phyloP scores from a whole-genome alignment of 352 stramenopile species.

The Phytophthora citricola region DNA sequence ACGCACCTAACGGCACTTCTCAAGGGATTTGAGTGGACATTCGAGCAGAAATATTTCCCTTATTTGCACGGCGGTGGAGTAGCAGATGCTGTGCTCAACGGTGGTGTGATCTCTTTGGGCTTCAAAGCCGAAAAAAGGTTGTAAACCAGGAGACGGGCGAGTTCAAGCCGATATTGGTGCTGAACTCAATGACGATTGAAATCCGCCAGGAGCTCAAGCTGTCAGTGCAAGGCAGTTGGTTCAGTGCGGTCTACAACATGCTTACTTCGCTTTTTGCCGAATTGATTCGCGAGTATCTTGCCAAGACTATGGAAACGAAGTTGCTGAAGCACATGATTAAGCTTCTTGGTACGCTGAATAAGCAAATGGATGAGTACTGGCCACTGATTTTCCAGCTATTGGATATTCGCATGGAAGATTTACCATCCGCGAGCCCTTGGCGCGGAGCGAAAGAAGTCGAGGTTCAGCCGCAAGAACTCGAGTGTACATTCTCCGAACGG shows the following conservation, averaged over 20 bases:
- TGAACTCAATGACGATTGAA: slow-evolving; percentile 87
- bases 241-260: slow-evolving; percentile 87
- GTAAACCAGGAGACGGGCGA: slow-evolving; percentile 65
- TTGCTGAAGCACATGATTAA: slow-evolving; percentile 86
- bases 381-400: slow-evolving; percentile 83
- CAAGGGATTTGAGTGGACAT: slow-evolving; percentile 88
- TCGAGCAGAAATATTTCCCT: slow-evolving; percentile 87
- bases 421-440: slow-evolving; percentile 80
- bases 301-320: slow-evolving; percentile 87
- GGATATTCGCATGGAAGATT: slow-evolving; percentile 79
- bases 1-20: slow-evolving; percentile 80
- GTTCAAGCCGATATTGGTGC: slow-evolving; percentile 72
- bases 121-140: slow-evolving; percentile 82
- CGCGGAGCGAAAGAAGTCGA: slow-evolving; percentile 78
- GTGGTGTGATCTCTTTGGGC: slow-evolving; percentile 77
- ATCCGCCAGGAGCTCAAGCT: slow-evolving; percentile 87
- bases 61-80: slow-evolving; percentile 83
- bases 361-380: slow-evolving; percentile 89
- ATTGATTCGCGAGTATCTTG: slow-evolving; percentile 84
- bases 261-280: slow-evolving; percentile 77
- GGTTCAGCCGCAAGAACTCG: slow-evolving; percentile 73
- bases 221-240: slow-evolving; percentile 85
- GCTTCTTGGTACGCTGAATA: slow-evolving; percentile 81
- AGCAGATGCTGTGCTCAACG: slow-evolving; percentile 73
- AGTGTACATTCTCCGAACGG: slow-evolving; percentile 60